Evolutionary conservation across 805 yeast genomes (phyloP).

Genomic region (Ogataea zsoltii): DNA sequence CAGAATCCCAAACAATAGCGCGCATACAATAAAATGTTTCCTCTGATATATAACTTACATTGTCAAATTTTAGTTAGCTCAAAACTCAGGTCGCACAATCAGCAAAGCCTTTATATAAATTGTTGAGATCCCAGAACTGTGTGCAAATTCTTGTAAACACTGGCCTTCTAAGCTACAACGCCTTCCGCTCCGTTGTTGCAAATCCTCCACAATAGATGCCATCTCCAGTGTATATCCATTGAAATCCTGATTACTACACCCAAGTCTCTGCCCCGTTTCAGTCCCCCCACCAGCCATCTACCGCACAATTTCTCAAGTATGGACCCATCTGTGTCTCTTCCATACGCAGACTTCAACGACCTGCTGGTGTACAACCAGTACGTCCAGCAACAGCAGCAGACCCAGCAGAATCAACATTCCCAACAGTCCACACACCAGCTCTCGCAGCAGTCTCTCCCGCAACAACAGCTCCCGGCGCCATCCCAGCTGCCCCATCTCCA

Average conservation of each 20-base stretch:
- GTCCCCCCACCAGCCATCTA: background rate
- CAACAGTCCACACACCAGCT: slow-evolving; percentile 7
- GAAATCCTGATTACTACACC: too few species aligned
- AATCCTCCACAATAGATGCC: background rate
- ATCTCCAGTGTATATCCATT: too few species aligned
- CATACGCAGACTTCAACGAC: slow-evolving; percentile 18
- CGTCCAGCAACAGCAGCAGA: slow-evolving; percentile 10
- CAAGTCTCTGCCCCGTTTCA: too few species aligned
- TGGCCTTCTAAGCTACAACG: background rate
- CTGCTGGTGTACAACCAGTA: slow-evolving; percentile 16
- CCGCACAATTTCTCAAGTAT: background rate
- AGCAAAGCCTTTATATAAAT: slow-evolving; percentile 5
- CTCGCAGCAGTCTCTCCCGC: background rate
- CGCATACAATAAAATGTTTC: slow-evolving; percentile 1
- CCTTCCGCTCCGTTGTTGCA: background rate
- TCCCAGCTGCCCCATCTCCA: slow-evolving; percentile 3
- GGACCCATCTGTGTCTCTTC: slow-evolving; percentile 13
- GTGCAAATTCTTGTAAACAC: background rate
- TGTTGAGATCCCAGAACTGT: slow-evolving; percentile 3
- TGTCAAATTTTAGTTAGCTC: background rate
- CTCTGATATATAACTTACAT: slow-evolving; percentile 1
- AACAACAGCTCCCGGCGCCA: slow-evolving; percentile 3
- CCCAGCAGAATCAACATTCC: slow-evolving; percentile 1
- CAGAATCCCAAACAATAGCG: background rate
- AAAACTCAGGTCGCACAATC: slow-evolving; percentile 5